Conservation (phyloP, 352 stramenopile genomes). For the Nothophytophthora sp. region DNA sequence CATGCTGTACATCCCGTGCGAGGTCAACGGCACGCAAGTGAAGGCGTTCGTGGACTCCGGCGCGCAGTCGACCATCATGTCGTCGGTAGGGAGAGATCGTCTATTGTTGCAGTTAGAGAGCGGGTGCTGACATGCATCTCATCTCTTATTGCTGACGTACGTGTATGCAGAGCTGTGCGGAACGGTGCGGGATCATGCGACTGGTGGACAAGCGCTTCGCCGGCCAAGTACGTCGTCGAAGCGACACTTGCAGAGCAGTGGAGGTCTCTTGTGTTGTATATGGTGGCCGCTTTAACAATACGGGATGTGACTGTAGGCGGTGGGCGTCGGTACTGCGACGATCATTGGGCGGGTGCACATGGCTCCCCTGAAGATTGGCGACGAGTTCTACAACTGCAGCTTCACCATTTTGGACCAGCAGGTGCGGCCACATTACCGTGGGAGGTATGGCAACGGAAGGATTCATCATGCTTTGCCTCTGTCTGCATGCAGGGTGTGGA, state of each 20-base stretch:
- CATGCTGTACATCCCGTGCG: conserved; percentile 90
- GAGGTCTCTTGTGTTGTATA: neutral
- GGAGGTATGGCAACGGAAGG: neutral
- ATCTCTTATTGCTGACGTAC: too few species aligned
- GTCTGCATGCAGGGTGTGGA: conserved; percentile 88
- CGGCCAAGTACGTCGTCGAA: too few species aligned
- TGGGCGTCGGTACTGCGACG: conserved; percentile 96
- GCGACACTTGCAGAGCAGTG: neutral
- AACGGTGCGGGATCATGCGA: conserved; percentile 90
- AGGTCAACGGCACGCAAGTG: conserved; percentile 80
- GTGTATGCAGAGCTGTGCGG: conserved; percentile 70
- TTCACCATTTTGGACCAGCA: conserved; percentile 94
- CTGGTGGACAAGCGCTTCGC: conserved; percentile 89
- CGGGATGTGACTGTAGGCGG: conserved; percentile 48
- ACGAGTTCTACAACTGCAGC: conserved; percentile 92
- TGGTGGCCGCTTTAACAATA: neutral
- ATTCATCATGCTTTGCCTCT: neutral
- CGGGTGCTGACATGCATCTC: neutral
- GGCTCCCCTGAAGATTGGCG: conserved; percentile 89
- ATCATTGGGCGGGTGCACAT: conserved; percentile 97
- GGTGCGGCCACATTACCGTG: conserved; percentile 14
- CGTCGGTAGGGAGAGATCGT: conserved; percentile 48
- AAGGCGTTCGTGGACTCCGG: conserved; percentile 93
- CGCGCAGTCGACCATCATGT: conserved; percentile 94
- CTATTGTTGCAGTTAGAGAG: neutral